These are phyloP conservation scores for Porcisia hertigi DNA, from an alignment of 208 protist species.

Conservation along the genomic window DNA sequence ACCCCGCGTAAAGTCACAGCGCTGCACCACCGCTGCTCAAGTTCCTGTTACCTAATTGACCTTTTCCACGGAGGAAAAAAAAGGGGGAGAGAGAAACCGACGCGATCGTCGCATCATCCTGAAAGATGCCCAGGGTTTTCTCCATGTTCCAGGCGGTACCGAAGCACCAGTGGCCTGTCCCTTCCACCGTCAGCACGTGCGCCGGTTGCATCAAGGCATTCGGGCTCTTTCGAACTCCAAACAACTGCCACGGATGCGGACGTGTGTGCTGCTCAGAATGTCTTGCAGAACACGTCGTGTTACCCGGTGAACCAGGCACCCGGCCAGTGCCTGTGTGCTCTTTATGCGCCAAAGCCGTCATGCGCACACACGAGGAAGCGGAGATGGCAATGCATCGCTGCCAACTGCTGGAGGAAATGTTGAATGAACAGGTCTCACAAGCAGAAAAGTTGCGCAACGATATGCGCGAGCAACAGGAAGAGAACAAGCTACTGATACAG, in stretches of 20 bases:
- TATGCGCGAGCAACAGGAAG: constrained; percentile 41
- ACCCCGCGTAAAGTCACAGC: background rate
- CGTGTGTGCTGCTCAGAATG: constrained; percentile 59
- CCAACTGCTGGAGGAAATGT: constrained; percentile 45
- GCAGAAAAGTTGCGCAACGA: constrained; percentile 42
- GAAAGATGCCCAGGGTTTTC: background rate
- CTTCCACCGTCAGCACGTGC: constrained; percentile 32
- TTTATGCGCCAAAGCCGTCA: constrained; percentile 46
- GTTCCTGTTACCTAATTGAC: background rate
- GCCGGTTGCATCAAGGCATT: constrained; percentile 53
- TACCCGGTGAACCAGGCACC: constrained; percentile 40
- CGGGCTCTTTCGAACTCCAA: constrained; percentile 32
- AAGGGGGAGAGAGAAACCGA: background rate
- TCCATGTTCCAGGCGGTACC: constrained; percentile 38
- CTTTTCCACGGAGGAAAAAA: background rate
- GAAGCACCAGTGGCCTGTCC: constrained; percentile 38
- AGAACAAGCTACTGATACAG: constrained; percentile 49
- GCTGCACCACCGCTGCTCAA: background rate
- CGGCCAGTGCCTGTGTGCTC: constrained; percentile 53
- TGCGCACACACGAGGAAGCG: constrained; percentile 37
- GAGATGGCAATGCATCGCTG: constrained; percentile 52
- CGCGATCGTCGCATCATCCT: no score
- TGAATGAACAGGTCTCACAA: constrained; percentile 51
- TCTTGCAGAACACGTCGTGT: constrained; percentile 40
- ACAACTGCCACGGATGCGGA: constrained; percentile 64